A percentile compares a stretch with the other conserved stretches of the same genome.
phyloP scores from a whole-genome alignment of 2,329 filamentous ascomycete genomes.

The Paraphaeosphaeria sporulosa region DNA sequence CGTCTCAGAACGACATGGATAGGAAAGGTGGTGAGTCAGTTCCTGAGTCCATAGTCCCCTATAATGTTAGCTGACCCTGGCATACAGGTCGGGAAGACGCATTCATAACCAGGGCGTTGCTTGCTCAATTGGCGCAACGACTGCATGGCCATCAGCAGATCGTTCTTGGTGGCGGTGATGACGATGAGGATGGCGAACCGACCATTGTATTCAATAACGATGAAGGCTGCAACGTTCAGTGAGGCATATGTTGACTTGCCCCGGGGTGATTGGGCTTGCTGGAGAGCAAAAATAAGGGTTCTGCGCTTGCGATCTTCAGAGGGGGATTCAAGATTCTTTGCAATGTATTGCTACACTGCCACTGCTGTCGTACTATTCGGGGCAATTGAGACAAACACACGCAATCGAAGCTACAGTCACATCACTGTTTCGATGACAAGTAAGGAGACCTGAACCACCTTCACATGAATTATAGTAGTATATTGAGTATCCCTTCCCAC shows the following conservation, averaged over 20 bases:
- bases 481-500: not conserved
- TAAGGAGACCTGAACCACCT: not conserved
- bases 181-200: conserved; percentile 28
- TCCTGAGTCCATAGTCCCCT: conserved; percentile 62
- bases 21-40: conserved; percentile 57
- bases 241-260: not conserved
- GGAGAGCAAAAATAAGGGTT: not conserved
- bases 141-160: conserved; percentile 37
- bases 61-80: conserved; percentile 53
- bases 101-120: conserved; percentile 34
- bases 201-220: conserved; percentile 39
- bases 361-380: not conserved
- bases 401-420: not conserved
- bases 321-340: not conserved
- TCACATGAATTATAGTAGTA: not conserved
- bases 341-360: not conserved
- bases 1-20: conserved; percentile 67
- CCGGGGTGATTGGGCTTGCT: not conserved
- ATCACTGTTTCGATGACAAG: not conserved
- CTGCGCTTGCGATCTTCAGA: not conserved
- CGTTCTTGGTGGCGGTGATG: conserved; percentile 20
- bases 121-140: conserved; percentile 46
- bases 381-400: not conserved
- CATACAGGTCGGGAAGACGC: conserved; percentile 17
- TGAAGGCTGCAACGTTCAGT: conserved; percentile 43